phyloP scores from a whole-genome alignment of 176 grass and related monocot species.

The Lolium rigidum region DNA sequence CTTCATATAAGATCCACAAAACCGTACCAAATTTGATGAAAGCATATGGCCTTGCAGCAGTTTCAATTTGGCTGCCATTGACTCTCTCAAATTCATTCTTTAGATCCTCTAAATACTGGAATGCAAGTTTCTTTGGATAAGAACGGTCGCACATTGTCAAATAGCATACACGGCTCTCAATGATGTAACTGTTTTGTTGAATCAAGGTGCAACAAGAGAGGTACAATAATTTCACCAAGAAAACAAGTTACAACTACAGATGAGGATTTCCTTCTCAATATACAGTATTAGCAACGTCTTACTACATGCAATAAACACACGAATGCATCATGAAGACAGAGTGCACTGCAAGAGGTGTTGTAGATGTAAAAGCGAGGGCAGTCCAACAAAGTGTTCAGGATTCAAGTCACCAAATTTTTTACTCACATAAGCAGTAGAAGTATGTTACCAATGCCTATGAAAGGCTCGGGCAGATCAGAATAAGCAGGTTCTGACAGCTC shows the following conservation, averaged over 20 bases:
- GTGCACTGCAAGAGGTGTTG: neutral
- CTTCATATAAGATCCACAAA: conserved; percentile 15
- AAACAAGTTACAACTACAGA: neutral
- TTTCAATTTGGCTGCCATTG: conserved; percentile 95
- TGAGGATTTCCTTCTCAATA: conserved; percentile 1
- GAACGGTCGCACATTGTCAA: conserved; percentile 96
- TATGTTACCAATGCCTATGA: neutral
- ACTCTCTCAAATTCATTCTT: conserved; percentile 98
- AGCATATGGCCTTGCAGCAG: conserved; percentile 92
- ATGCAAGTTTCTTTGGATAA: conserved; percentile 98
- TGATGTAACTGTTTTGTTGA: conserved; percentile 75
- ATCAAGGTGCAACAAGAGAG: conserved; percentile 41
- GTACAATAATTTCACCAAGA: conserved; percentile 9
- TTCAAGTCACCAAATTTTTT: neutral
- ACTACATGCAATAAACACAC: neutral
- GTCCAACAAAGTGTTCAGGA: neutral
- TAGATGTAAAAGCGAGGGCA: conserved; percentile 2
- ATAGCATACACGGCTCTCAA: conserved; percentile 92
- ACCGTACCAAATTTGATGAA: conserved; percentile 94
- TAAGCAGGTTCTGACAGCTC: no score
- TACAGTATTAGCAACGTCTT: neutral
- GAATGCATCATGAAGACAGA: conserved; percentile 3
- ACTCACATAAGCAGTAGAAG: neutral
- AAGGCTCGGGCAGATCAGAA: conserved; percentile 5
- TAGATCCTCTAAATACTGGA: conserved; percentile 95